phyloP scores from a whole-genome alignment of 176 grass and related monocot genomes.

The Carex cristatella region DNA sequence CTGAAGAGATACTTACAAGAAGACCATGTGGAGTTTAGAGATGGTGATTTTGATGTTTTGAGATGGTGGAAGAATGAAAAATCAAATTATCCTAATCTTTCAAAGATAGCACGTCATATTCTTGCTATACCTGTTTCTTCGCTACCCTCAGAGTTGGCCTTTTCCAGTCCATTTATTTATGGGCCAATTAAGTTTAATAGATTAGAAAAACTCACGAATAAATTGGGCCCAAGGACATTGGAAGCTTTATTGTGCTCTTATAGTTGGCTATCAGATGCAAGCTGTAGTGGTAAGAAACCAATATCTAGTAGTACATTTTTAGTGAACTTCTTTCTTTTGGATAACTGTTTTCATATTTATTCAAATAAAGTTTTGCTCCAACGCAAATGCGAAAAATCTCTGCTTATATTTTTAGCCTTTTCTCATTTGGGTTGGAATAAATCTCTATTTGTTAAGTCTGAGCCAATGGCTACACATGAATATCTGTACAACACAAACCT shows the following conservation, averaged over 20 bases:
- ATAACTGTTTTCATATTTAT: no score
- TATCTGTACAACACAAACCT: no score
- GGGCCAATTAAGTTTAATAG: no score
- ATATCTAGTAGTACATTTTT: no score
- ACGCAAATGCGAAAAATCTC: no score
- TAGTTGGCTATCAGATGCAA: not conserved
- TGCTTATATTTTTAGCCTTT: no score
- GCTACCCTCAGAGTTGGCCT: not conserved
- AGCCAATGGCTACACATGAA: no score
- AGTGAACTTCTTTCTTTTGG: no score
- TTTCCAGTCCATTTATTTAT: no score
- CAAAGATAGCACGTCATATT: conserved; percentile 9
- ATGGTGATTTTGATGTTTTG: not conserved
- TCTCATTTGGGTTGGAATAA: no score
- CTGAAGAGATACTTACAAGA: not conserved
- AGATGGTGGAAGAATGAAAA: not conserved
- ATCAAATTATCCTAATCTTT: not conserved
- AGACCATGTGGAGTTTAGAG: not conserved
- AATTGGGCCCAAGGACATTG: not conserved
- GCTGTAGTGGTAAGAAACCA: not conserved
- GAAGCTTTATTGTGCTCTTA: not conserved
- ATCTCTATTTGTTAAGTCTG: no score
- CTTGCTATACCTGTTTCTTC: conserved; percentile 18
- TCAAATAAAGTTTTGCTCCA: no score
- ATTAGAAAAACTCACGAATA: not conserved